Evolutionary conservation across 768 basidiomycete genomes (phyloP).

Genomic region (Terana coerulea): DNA sequence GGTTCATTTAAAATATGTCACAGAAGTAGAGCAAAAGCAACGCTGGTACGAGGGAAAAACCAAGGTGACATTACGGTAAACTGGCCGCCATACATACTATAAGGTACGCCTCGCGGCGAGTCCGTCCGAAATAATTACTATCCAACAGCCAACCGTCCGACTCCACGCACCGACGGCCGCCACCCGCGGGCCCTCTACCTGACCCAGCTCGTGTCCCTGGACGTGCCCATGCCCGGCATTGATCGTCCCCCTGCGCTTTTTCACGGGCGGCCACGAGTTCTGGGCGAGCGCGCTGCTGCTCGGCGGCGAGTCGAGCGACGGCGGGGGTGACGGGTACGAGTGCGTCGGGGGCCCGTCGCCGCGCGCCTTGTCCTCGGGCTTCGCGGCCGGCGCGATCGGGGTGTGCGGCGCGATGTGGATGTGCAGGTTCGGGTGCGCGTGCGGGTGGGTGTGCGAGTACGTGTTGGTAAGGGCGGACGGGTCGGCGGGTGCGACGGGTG

Average conservation of each 20-base stretch:
- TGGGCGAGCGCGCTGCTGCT: conserved; percentile 14
- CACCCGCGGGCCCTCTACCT: conserved; percentile 6
- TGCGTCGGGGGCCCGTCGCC: conserved; percentile 21
- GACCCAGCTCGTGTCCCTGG: conserved; percentile 20
- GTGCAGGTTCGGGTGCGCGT: conserved; percentile 24
- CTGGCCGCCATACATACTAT: background rate
- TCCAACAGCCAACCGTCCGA: no score
- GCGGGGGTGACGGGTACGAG: conserved; percentile 37
- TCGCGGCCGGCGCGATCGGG: conserved; percentile 6
- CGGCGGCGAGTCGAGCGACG: conserved; percentile 37
- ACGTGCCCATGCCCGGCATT: conserved; percentile 2
- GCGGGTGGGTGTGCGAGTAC: conserved; percentile 23
- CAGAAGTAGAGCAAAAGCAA: no score
- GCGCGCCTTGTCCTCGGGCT: background rate
- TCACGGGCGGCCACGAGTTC: conserved; percentile 8
- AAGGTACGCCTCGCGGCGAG: background rate
- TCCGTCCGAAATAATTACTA: background rate
- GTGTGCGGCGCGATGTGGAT: conserved; percentile 25
- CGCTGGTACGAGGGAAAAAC: no score
- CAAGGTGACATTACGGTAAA: background rate
- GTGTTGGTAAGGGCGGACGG: conserved; percentile 16
- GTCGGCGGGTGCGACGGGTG: conserved; percentile 18
- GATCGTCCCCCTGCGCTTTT: conserved; percentile 9
- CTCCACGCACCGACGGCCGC: conserved; percentile 4
- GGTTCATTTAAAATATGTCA: no score